Evolutionary conservation across 257 asterid species (phyloP).

Genomic region (Schizonepeta tenuifolia): DNA sequence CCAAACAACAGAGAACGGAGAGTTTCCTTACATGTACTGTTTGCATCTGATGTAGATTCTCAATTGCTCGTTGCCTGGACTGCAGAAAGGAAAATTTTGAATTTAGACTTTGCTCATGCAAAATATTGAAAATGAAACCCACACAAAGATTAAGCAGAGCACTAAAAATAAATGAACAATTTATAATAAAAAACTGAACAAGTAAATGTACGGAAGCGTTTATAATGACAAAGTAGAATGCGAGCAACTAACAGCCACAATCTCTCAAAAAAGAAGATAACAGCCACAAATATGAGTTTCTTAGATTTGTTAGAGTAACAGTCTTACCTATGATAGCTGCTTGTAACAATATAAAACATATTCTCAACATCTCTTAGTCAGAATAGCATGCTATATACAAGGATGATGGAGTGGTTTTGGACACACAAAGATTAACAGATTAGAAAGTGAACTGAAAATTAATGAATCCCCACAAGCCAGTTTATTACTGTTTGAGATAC

Average conservation of each 20-base stretch:
- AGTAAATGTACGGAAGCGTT: not conserved
- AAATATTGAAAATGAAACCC: constrained; percentile 13
- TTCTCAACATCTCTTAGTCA: constrained; percentile 7
- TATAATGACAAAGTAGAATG: constrained; percentile 20
- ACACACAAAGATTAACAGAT: constrained; percentile 1
- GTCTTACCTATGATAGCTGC: constrained; percentile 15
- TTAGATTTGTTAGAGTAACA: constrained; percentile 28
- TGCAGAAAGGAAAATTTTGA: constrained; percentile 43
- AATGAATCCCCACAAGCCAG: not conserved
- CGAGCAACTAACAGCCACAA: constrained; percentile 23
- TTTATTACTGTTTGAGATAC: not conserved
- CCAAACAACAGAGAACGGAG: not conserved
- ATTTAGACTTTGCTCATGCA: constrained; percentile 31
- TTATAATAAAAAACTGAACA: not conserved
- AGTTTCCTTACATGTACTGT: constrained; percentile 72
- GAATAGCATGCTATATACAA: not conserved
- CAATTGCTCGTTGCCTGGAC: constrained; percentile 95
- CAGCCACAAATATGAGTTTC: constrained; percentile 22
- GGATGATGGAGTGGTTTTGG: not conserved
- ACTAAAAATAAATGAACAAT: not conserved
- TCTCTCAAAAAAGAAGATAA: not conserved
- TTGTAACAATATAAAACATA: constrained; percentile 19
- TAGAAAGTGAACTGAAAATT: not conserved
- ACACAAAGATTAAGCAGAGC: constrained; percentile 21
- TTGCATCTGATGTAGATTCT: constrained; percentile 91